A percentile compares a stretch with the other conserved stretches of the same genome.
Conservation (phyloP, 106 monocot species). For the Agapanthus africanus region DNA sequence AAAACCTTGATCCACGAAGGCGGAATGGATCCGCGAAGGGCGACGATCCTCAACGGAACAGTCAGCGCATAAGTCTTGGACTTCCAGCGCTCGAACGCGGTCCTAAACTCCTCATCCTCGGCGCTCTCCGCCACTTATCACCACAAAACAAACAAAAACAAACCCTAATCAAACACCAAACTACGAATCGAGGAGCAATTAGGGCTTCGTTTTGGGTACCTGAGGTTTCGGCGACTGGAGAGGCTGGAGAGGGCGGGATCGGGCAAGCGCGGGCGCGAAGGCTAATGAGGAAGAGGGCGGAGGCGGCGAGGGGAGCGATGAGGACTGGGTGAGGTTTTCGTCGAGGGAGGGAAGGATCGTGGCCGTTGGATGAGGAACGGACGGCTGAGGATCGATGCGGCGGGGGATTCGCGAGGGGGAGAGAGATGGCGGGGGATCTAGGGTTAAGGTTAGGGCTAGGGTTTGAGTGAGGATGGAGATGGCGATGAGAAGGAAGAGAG, state of each 20-base stretch:
- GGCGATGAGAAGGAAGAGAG: no score
- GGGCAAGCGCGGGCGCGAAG: constrained; percentile 23
- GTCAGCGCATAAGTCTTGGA: constrained; percentile 71
- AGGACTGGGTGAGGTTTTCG: no score
- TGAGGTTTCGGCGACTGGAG: constrained; percentile 4
- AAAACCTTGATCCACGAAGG: constrained; percentile 89
- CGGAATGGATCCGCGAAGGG: constrained; percentile 67
- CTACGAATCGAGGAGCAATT: background rate
- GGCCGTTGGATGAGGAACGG: no score
- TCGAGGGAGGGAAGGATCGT: no score
- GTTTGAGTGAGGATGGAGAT: no score
- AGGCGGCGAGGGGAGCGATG: constrained; percentile 27
- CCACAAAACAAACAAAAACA: background rate
- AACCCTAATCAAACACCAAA: background rate
- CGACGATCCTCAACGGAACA: constrained; percentile 76
- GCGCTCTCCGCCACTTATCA: constrained; percentile 10
- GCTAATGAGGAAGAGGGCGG: constrained; percentile 26
- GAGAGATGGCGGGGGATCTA: no score
- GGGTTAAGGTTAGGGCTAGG: no score
- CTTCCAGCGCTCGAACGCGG: constrained; percentile 72
- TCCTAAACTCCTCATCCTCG: constrained; percentile 48
- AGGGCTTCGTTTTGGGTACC: constrained; percentile 3
- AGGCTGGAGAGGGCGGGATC: background rate
- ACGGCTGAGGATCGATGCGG: no score
- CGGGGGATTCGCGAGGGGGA: no score